Evolutionary conservation across 345 rosid genomes (phyloP), one percentile per base, ranked within the genome.

Genomic region (Eucalyptus tenuipes): DNA sequence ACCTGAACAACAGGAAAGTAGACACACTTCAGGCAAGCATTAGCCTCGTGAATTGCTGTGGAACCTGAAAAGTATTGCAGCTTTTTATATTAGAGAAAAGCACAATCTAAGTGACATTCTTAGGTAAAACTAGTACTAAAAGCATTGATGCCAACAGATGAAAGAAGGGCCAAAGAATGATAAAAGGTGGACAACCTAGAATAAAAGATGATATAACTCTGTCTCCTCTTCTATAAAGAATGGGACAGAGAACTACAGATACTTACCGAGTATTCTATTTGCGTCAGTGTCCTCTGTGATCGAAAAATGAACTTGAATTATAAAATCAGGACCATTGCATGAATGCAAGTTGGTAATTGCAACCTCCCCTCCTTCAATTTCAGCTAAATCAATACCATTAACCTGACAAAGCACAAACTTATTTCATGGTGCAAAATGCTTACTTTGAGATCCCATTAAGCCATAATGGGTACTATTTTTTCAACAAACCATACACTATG

Each of bases 1-100:
- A 95, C 99, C 98, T 94, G 94, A 86, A 84, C 64, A 88, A 95
- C 86, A 42, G 98, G 99, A 89, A 94, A 93, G 92, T 96, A 96
- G 89, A 92, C 93, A 91, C 93, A 95, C 89, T 91, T 94, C 37
- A 95, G 93, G 87, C 96, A 94, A 61, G 97, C 98, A 92, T 95
- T 95, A 80, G 98, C 99, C 88, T 86, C 88, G 57, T 50, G 90
- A 87, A 85, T 86, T 84, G 88, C 31, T 88, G 85, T 86, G 61
- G 90, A 87, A 93, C 94, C 94, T 94, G 91, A 64, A 22, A 89
- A 53, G 84, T 75, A 24, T 75, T 20, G 84, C 47, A 7, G 85
- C 86, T 79, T 48, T 31, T 18, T 55, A 86, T 50, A 75, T 40
- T 40, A 40, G 47, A 75, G 82, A 40, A 20, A 75, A 75, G 84